Evolutionary conservation across 2,329 filamentous ascomycete species (phyloP).

Genomic region (Eutypa lata): DNA sequence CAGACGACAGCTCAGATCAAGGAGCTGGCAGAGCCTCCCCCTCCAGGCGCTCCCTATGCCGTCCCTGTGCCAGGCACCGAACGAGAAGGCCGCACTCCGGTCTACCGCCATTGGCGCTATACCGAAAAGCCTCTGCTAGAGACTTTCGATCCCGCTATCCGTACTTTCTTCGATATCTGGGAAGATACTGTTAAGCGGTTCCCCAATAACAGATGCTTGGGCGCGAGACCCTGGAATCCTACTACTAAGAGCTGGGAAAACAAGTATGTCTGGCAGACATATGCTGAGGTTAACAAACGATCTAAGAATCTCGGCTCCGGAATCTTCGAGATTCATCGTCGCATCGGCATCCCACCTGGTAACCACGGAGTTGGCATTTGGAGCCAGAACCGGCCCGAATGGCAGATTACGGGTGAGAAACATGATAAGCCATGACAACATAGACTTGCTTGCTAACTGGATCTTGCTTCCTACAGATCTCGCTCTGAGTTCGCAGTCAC

Average conservation of each 20-base stretch:
- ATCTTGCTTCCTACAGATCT: conserved; percentile 57
- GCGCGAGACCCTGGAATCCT: conserved; percentile 75
- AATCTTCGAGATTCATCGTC: conserved; percentile 75
- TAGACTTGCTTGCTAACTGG: conserved; percentile 9
- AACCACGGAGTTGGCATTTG: conserved; percentile 78
- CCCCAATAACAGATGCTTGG: conserved; percentile 71
- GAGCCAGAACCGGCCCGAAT: conserved; percentile 85
- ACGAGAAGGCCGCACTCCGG: conserved; percentile 64
- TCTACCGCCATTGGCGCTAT: conserved; percentile 83
- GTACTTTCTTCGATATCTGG: conserved; percentile 78
- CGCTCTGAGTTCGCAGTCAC: conserved; percentile 78
- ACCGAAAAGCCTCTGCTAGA: conserved; percentile 67
- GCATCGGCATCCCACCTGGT: conserved; percentile 61
- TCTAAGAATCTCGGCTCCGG: conserved; percentile 84
- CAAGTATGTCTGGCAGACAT: conserved; percentile 80
- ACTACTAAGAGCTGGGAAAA: conserved; percentile 68
- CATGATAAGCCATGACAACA: not conserved
- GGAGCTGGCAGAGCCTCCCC: conserved; percentile 60
- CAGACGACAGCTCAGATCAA: conserved; percentile 40
- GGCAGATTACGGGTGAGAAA: conserved; percentile 71
- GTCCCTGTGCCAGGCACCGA: conserved; percentile 74
- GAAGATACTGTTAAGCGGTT: conserved; percentile 62
- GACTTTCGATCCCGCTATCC: conserved; percentile 67
- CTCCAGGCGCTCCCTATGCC: conserved; percentile 74
- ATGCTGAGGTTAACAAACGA: conserved; percentile 72